Evolutionary conservation across 2,329 filamentous ascomycete species (phyloP).

Genomic region (Nannizziopsis arthrosporioides): DNA sequence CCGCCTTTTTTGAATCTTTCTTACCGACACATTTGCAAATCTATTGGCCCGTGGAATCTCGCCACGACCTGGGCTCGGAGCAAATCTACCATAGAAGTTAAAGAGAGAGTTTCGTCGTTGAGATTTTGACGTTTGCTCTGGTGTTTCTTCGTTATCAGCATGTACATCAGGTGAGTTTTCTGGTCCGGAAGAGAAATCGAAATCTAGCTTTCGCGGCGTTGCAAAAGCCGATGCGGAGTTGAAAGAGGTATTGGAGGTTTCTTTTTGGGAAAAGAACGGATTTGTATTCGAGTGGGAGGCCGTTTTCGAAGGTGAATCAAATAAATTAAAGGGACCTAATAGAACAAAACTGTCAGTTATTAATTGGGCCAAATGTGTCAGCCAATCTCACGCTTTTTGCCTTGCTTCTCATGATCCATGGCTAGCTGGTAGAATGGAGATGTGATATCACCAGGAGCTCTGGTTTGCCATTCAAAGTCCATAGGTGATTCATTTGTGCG

Average conservation of each 20-base stretch:
- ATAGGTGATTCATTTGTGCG: conserved; percentile 38
- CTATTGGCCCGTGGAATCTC: conserved; percentile 47
- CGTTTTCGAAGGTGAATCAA: conserved; percentile 40
- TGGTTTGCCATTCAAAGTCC: conserved; percentile 41
- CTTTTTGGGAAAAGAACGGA: conserved; percentile 37
- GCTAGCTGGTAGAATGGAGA: conserved; percentile 40
- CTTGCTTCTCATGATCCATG: conserved; percentile 29
- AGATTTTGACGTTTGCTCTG: conserved; percentile 26
- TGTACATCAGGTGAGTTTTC: conserved; percentile 36
- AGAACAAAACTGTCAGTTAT: conserved; percentile 7
- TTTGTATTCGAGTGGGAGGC: conserved; percentile 39
- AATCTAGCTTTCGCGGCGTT: conserved; percentile 39
- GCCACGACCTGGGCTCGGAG: conserved; percentile 49
- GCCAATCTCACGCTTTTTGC: conserved; percentile 32
- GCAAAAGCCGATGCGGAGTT: conserved; percentile 35
- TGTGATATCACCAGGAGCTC: conserved; percentile 34
- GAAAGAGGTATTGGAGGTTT: conserved; percentile 22
- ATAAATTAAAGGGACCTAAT: conserved; percentile 31
- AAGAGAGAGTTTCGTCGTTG: conserved; percentile 32
- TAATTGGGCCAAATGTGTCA: conserved; percentile 2
- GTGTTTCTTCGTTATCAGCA: conserved; percentile 40
- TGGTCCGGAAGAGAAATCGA: conserved; percentile 39
- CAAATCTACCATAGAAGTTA: conserved; percentile 34
- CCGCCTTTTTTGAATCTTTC: conserved; percentile 40
- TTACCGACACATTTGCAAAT: conserved; percentile 36